Evolutionary conservation across 805 yeast species (phyloP), one percentile per base, ranked within the genome.

Genomic region (Candida ovalis): DNA sequence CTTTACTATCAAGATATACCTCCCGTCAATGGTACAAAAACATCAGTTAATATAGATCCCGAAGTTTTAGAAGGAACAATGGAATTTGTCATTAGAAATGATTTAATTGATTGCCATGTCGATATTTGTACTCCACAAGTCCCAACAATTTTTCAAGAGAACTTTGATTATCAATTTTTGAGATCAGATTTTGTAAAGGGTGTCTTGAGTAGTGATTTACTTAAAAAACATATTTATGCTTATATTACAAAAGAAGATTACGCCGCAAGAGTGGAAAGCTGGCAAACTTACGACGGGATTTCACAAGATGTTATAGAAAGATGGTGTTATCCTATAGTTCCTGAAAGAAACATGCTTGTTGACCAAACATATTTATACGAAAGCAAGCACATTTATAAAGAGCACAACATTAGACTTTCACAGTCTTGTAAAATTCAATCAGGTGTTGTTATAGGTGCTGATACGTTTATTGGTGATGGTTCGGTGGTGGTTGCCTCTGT

Each of bases 111-210:
- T 71, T 94, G 99, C 66, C 94, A 87, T 64, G 90, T 94, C 47
- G 99, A 94, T 69, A 89, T 94, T 51, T 94, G 99, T 68, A 77
- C 97, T 6, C 89, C 96, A 2, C 89, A 84, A 55, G 97, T 94
- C 10, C 97, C 97, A 1, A 94, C 95, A 15, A 84, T 92, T 51
- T 94, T 92, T 71, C 96, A 89, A 59, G 99, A 94, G 61, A 92
- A 94, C 66, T 94, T 94, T 60, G 99, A 94, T 70, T 94, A 91
- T 66, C 97, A 92, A 66, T 73, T 80, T 45, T 72, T 92, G 53
- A 78, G 99, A 66, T 74, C 78, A 32, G 98, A 94, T 68, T 94
- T 92, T 62, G 87, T 92, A 27, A 85, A 81, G 57, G 97, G 98
- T 46, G 94, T 92, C 23, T 74, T 94, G 50, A 84, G 94, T 15